These are phyloP conservation scores for Trichophyton verrucosum DNA, from an alignment of 2,329 filamentous ascomycete species.

Conservation along the genomic window DNA sequence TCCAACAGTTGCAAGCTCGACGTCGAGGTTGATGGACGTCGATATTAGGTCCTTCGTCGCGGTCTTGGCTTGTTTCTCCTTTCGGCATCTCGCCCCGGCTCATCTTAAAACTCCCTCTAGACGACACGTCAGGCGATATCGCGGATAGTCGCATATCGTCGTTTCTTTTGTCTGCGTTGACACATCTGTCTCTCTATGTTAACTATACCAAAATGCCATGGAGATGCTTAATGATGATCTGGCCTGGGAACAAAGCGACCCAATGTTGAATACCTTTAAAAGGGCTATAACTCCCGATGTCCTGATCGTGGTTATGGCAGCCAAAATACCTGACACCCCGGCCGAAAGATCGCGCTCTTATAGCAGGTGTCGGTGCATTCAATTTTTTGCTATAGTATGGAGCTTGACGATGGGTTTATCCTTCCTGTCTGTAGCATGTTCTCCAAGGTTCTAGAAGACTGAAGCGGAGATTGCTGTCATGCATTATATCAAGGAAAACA, in stretches of 20 bases:
- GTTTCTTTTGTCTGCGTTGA: too few species aligned
- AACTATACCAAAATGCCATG: neutral
- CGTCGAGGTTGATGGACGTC: neutral
- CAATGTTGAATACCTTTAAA: neutral
- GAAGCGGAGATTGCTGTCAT: slow-evolving; percentile 13
- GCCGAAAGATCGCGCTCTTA: neutral
- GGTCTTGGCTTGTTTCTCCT: neutral
- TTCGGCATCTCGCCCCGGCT: neutral
- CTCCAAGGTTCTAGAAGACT: slow-evolving; percentile 17
- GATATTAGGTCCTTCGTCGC: neutral
- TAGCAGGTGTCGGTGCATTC: slow-evolving; percentile 13
- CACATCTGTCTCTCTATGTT: too few species aligned
- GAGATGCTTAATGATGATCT: neutral
- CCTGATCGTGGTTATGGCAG: neutral
- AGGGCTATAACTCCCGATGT: neutral
- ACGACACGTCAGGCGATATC: too few species aligned
- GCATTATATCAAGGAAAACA: slow-evolving; percentile 12
- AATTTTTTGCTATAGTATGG: slow-evolving; percentile 16
- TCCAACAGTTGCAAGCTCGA: neutral
- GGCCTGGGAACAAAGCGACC: slow-evolving; percentile 3
- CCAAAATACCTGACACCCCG: neutral
- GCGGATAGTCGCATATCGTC: too few species aligned
- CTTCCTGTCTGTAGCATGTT: slow-evolving; percentile 14
- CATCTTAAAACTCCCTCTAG: neutral
- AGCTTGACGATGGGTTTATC: slow-evolving; percentile 10